Base-by-base conservation (phyloP, 441 rosid genomes). In the Lepidium campestre region DNA sequence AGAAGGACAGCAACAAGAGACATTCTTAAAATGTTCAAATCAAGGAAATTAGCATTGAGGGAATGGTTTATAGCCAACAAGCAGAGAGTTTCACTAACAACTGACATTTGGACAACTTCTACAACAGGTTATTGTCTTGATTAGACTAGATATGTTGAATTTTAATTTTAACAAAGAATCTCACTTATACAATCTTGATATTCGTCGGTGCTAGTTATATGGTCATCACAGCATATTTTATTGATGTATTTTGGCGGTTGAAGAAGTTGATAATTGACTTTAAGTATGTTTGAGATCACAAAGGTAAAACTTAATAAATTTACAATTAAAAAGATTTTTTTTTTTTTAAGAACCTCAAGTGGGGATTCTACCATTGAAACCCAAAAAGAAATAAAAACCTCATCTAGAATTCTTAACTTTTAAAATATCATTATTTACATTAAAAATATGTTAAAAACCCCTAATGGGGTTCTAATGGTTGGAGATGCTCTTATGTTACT, bases 401-500 rank as follows among this genome's bases (percentile, higher is more conserved):
- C 2, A 1, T 1, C 25, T 22, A 22, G 3, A 1, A 22, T 22
- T 22, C 3, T 22, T 22, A 3, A 22, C 25, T 22, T 22, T 22
- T 22, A 22, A 22, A 22, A 22, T 1, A 22, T 2, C 3, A 22
- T 22, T 22, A 22, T 22, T 22, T 22, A 22, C 3, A 22, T 22
- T 22, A 22, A 22, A 22, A 1, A 22, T 1, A 22, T 22, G 25
- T 22, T 22, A 22, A 22, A 3, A 22, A 22, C 3, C 25, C n/a
- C n/a, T n/a, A n/a, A n/a, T n/a, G n/a, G 25, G 25, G 3, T 22
- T 22, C 3, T 22, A 22, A 22, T 22, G 2, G 25, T 22, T 35
- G 35, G 62, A 45, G 67, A 36, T 62, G 74, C 18, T 42, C 39
- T 55, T 57, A 62, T 63, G 63, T 63, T 63, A 44, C 69, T 35